Percentiles rank a stretch among this genome's conserved stretches.
These are phyloP conservation scores for Lecanicillium sp. DNA, from an alignment of 2,329 filamentous ascomycete genomes.

Conservation along the genomic window DNA sequence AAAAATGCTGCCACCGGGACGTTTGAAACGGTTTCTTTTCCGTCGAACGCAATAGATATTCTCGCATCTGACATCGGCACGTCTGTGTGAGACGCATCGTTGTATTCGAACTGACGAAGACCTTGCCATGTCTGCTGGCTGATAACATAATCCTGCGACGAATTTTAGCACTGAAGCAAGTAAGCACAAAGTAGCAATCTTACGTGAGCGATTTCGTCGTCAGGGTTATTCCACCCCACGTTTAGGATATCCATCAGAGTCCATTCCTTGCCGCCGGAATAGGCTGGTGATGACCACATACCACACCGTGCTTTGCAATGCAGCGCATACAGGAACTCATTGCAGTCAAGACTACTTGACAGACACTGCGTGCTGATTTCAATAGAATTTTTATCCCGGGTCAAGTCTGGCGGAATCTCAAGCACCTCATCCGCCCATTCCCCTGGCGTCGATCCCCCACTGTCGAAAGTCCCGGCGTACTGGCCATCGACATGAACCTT, in stretches of 20 bases:
- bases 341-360: background rate
- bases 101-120: background rate
- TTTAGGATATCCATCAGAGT: background rate
- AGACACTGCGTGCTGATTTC: background rate
- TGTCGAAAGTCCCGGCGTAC: background rate
- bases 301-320: background rate
- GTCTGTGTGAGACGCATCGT: background rate
- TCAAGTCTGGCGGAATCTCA: background rate
- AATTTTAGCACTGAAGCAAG: too few species aligned
- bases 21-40: slow-evolving; percentile 1
- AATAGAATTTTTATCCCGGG: background rate
- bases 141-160: background rate
- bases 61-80: background rate
- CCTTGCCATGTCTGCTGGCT: background rate
- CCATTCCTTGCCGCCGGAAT: background rate
- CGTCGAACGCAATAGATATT: background rate
- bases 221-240: background rate
- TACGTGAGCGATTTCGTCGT: background rate
- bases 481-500: background rate
- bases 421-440: background rate
- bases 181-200: background rate
- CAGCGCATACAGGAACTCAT: background rate
- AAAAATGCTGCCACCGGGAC: background rate
- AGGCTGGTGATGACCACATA: background rate
- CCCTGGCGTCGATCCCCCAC: background rate